Evolutionary conservation across 352 stramenopile species (phyloP), one percentile per base, ranked within the genome.

Genomic region (Phytophthora colocasiae): DNA sequence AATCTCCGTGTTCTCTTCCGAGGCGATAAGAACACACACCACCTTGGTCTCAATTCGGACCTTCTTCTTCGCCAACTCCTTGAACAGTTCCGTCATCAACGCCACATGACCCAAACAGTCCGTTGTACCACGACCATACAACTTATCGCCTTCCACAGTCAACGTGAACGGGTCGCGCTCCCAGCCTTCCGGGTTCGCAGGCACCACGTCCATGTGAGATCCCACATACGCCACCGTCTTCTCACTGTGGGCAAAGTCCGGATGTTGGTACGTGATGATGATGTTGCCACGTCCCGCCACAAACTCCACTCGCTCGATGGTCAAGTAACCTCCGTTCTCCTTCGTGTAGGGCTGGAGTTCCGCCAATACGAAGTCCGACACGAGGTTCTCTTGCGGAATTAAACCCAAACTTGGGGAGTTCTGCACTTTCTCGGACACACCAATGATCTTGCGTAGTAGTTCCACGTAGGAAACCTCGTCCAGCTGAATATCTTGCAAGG

Each of bases 31-130:
- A 44, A 98, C 87, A 38, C 80, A 90, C 12, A 96, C 75, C 15
- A 98, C 80, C 56, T 89, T 80, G 36, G 81, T 85, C 64, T 83
- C 80, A 11, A 93, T 63, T 10, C 57, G 66, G 12, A 92, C 78
- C 46, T 90, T 65, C 29, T 69, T 75, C 75, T 87, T 83, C 27
- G 89, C 90, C 49, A 97, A 65, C 49, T 86, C 81, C 31, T 82
- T 73, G 60, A 90, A 92, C 39, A 92, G 76, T 73, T 85, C 69
- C 31, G 91, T 97, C 76, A 97, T 90, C 55, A 98, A 83, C 29
- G 88, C 92, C 32, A 98, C 91, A 69, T 98, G 92, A 12, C 91
- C 91, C 4, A 98, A 78, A 64, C 91, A 98, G 56, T 98, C 92
- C 24, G 92, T 98, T 22, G 92, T 98, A 22, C 92, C 92, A 15